Evolutionary conservation across 176 grass and related monocot genomes (phyloP), one percentile per base, ranked within the genome.

Genomic region (Pharus latifolius): DNA sequence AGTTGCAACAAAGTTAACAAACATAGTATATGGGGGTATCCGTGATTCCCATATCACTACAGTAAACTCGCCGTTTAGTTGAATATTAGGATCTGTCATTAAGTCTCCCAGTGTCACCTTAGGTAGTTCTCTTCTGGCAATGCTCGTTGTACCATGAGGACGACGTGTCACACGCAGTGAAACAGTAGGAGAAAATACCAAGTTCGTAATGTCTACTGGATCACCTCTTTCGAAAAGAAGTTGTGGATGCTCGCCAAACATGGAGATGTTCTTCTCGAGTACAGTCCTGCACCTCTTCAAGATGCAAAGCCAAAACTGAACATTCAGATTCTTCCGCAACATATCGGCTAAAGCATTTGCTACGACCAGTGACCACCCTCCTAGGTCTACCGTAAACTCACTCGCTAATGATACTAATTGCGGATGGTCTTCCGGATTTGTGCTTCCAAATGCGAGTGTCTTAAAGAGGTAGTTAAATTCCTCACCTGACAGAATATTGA

Each of bases 1-100:
- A 43, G 41, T 11, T 19, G 51, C 23, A 42, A 56, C 49, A 4
- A 71, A 56, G 22, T 56, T 22, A 43, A 56, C 11, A 30, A 56
- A 56, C 6, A 35, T 56, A 57, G 52, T 72, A 31, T 72, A 30
- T 30, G 51, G 69, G 2, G 69, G 51, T 72, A 72, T 42, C 37
- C 69, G 55, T 18, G 69, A 72, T 5, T 72, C 10, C 69, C 69
- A 72, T 44, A 37, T 2, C 24, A 72, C n/a, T 0, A 72, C 3
- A 14, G 6, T 19, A 10, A 72, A 72, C 20, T 57, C 16, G 13
- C 52, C 69, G 12, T 44, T 72, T 11, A 52, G 52, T 9, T 37
- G 18, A 43, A 20, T 25, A 15, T 15, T n/a, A 31, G 69, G 69
- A 44, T 72, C 26, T 6, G 13, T 0, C 1, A 72, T 8, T 14